Evolutionary conservation across 805 yeast species (phyloP).

Genomic region (Yarrowia keelungensis): DNA sequence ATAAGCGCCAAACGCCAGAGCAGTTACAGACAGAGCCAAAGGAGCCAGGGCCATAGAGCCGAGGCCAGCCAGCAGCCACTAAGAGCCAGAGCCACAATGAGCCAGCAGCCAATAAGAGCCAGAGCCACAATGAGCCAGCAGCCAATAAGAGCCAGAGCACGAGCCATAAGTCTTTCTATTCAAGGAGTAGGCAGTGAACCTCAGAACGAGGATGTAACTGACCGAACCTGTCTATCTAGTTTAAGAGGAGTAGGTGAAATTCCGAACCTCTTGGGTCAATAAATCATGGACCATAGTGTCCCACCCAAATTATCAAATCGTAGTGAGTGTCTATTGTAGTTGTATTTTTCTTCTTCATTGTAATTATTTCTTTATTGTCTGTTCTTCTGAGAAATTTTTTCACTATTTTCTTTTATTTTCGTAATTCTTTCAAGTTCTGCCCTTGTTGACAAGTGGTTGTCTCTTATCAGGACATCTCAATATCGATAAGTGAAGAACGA

Average conservation of each 20-base stretch:
- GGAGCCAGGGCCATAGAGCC: constrained; percentile 3
- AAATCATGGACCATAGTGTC: constrained; percentile 3
- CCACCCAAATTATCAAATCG: not conserved
- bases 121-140: too few species aligned
- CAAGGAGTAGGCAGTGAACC: constrained; percentile 15
- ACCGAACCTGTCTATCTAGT: constrained; percentile 5
- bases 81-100: not conserved
- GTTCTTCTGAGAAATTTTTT: too few species aligned
- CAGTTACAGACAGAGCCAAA: not conserved
- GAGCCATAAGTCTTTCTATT: constrained; percentile 1
- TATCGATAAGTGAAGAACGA: too few species aligned
- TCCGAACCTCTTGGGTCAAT: constrained; percentile 6
- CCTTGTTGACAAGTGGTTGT: too few species aligned
- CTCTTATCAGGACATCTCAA: too few species aligned
- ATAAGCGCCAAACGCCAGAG: constrained; percentile 6
- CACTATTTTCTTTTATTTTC: too few species aligned
- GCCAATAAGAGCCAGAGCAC: not conserved
- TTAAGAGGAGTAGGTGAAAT: constrained; percentile 7
- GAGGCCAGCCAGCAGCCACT: not conserved
- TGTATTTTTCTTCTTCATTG: not conserved
- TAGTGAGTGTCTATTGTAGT: not conserved
- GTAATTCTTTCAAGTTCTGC: too few species aligned
- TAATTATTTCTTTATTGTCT: too few species aligned
- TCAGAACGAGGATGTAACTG: constrained; percentile 2
- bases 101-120: not conserved